Base-by-base conservation (phyloP, 108 stramenopile genomes). In the Cyclotella kingstonii region DNA sequence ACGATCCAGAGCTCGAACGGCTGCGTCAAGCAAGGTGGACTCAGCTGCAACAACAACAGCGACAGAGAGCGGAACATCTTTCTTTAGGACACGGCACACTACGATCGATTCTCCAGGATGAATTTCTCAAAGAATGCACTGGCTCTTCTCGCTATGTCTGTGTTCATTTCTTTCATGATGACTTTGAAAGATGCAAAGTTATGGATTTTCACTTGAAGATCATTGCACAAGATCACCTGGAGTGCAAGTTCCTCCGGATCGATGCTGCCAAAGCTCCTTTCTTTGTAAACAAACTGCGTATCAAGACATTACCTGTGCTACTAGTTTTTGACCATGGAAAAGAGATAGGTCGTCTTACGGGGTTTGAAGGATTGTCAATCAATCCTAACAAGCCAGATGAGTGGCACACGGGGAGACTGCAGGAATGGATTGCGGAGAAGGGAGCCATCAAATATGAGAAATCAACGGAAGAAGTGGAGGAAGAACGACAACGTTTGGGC, bases 241-340 rank as follows among this genome's bases (percentile, higher is more conserved):
- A 87, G 44, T 84, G 91, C 54, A 97, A 97, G 57, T 95, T 97
- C 59, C 55, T 99, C 15, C 79, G 93, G 15, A 82, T 97, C 23
- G 89, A 97, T 64, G 96, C 96, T 1, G 86, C 86, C 54, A 99
- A 98, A 81, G 85, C 95, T 12, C 98, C 97, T 1, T 99, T 99
- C 71, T 99, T 99, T 76, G 95, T 97, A 6, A 51, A 76, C 33
- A 99, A 97, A 65, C 71, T 98, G 6, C 61, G 78, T 22, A 78
- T 96, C 8, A 52, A 61, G 50, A 89, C 88, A 3, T 49, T 95
- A 12, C 93, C 93, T 0, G 75, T 89, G 6, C 26, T 95, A 14
- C 35, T 95, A 10, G 81, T 94, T 6, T 95, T 95, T 64, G 72
- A 77, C 34, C 65, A 89, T 55, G 98, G 96, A 6, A 86, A 82